phyloP scores from a whole-genome alignment of 2,329 filamentous ascomycete species.

The Clarireedia homoeocarpa region DNA sequence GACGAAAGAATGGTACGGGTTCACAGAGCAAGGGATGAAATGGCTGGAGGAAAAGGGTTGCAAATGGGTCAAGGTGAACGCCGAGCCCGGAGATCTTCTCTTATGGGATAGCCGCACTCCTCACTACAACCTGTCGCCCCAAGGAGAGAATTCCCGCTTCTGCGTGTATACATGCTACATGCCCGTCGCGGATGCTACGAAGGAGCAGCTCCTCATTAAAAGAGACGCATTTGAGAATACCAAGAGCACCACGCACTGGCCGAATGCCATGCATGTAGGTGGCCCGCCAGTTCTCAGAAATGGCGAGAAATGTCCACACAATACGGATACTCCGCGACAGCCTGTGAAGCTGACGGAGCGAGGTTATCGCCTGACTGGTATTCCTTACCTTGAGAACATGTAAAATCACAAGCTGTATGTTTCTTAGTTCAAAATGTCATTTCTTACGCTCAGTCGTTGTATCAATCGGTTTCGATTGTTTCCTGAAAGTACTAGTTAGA shows the following conservation, averaged over 20 bases:
- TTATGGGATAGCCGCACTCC: slow-evolving; percentile 30
- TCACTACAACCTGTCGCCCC: neutral
- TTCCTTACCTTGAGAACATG: too few species aligned
- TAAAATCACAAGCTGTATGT: too few species aligned
- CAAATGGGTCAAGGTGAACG: slow-evolving; percentile 29
- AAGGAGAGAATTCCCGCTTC: slow-evolving; percentile 30
- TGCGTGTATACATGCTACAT: slow-evolving; percentile 34
- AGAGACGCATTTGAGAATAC: slow-evolving; percentile 22
- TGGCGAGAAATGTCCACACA: too few species aligned
- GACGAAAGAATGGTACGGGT: slow-evolving; percentile 26
- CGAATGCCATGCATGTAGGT: slow-evolving; percentile 2
- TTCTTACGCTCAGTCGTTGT: too few species aligned
- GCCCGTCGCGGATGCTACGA: slow-evolving; percentile 28
- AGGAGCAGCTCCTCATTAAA: slow-evolving; percentile 24
- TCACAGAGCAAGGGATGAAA: slow-evolving; percentile 26
- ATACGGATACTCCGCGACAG: too few species aligned
- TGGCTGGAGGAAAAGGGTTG: slow-evolving; percentile 30
- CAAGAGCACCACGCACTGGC: slow-evolving; percentile 28
- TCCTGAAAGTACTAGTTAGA: too few species aligned
- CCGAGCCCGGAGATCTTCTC: slow-evolving; percentile 32
- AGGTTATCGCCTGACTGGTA: too few species aligned
- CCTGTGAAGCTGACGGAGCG: too few species aligned
- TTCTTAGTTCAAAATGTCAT: too few species aligned
- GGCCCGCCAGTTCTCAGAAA: too few species aligned
- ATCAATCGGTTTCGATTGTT: too few species aligned